phyloP scores from a whole-genome alignment of 805 yeast genomes.

The Pichia thaimueangensis region DNA sequence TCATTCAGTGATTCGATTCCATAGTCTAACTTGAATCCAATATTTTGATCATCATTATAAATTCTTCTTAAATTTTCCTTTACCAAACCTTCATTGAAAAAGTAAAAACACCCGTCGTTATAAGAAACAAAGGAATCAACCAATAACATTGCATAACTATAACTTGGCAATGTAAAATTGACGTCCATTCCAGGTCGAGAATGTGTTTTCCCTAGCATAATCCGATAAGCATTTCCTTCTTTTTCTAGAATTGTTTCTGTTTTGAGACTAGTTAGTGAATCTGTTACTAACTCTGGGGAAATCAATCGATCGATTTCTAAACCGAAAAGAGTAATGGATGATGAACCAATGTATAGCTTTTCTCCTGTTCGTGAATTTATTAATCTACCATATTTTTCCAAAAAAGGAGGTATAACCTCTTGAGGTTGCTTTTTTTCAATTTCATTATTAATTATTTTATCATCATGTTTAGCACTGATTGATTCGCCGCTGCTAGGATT shows the following conservation, averaged over 20 bases:
- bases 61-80: constrained; percentile 59
- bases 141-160: constrained; percentile 65
- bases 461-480: too few relatives aligned
- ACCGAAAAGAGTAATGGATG: constrained; percentile 78
- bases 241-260: constrained; percentile 51
- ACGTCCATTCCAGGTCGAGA: constrained; percentile 64
- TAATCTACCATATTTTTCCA: constrained; percentile 64
- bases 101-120: constrained; percentile 80
- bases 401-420: constrained; percentile 64
- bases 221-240: constrained; percentile 71
- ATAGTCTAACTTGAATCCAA: constrained; percentile 25
- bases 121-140: constrained; percentile 73
- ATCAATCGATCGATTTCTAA: constrained; percentile 58
- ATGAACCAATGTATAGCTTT: constrained; percentile 69
- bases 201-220: constrained; percentile 60
- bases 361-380: constrained; percentile 74
- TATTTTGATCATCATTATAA: constrained; percentile 42
- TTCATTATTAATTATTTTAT: too few relatives aligned
- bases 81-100: constrained; percentile 75
- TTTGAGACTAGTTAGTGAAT: background rate
- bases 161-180: constrained; percentile 68
- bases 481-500: background rate
- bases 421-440: constrained; percentile 20
- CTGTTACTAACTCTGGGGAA: constrained; percentile 19
- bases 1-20: constrained; percentile 20